Evolutionary conservation across 2,329 filamentous ascomycete species (phyloP), one percentile per base, ranked within the genome.

Genomic region (Diaporthe eres): DNA sequence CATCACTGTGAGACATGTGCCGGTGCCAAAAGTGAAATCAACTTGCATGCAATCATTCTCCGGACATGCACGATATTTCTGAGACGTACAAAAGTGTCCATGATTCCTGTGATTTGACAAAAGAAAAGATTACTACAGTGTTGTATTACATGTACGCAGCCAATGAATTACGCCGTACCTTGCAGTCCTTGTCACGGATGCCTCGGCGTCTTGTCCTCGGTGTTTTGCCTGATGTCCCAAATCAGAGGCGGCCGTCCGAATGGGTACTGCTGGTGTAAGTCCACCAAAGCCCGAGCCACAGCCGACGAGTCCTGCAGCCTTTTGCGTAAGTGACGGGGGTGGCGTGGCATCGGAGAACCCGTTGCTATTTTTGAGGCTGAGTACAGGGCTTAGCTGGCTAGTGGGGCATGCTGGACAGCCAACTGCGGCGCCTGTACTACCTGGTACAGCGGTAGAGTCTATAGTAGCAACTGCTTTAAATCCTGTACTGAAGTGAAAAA

Each of bases 311-410:
- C 39, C 65, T 22, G 72, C 15, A 13, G 28, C 39, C 17, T 34
- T 10, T 42, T 44, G 57, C 71, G 44, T 37, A 17, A 25, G 65
- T 39, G 13, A 39, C 44, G 4, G 47, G 47, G 49, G 65, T 42
- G 65, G 65, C 49, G 44, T 53, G 65, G 19, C 65, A 25, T 51
- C 55, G 47, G 58, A 73, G 37, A 55, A 25, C 22, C 39, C 28
- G 44, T n/a, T 44, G 34, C 57, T 60, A 72, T 72, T 47, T 67
- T 39, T 57, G 75, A 72, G 72, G 75, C 75, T 76, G 60, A 72
- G 75, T 68, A 42, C 60, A 72, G 58, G 68, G 74, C 68, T 72
- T 39, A 63, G 68, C 58, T n/a, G 39, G 65, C 31, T 28, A 19
- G 65, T 49, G 65, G 63, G 73, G 65, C 37, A 22, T 34, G n/a